These are phyloP conservation scores for Penicillium crystallinum DNA, from an alignment of 495 filamentous ascomycete species.

Conservation along the genomic window DNA sequence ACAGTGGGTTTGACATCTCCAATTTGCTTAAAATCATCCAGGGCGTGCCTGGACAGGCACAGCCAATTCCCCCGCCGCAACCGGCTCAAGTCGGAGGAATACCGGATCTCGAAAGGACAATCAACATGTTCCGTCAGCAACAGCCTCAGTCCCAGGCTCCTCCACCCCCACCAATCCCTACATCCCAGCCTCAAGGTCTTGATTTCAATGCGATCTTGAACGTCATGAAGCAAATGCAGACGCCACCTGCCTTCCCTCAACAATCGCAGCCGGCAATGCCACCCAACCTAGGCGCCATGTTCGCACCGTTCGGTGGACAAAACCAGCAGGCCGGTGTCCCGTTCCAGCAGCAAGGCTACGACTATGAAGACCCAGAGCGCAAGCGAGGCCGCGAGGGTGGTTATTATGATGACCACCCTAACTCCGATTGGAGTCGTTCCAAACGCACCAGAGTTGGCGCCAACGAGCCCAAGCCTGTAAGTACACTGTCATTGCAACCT, in stretches of 20 bases:
- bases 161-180: slow-evolving; percentile 27
- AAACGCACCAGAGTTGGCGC: slow-evolving; percentile 30
- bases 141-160: slow-evolving; percentile 31
- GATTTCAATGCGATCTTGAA: slow-evolving; percentile 36
- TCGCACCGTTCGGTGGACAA: slow-evolving; percentile 43
- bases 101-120: slow-evolving; percentile 37
- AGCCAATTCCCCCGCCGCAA: slow-evolving; percentile 27
- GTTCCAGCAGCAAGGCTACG: slow-evolving; percentile 18
- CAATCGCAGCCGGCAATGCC: slow-evolving; percentile 28
- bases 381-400: slow-evolving; percentile 38
- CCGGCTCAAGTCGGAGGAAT: slow-evolving; percentile 18
- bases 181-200: slow-evolving; percentile 20
- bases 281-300: slow-evolving; percentile 44
- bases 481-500: not conserved
- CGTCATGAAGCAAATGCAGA: slow-evolving; percentile 35
- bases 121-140: slow-evolving; percentile 43
- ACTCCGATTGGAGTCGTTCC: slow-evolving; percentile 25
- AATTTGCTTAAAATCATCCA: slow-evolving; percentile 46
- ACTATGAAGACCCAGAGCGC: slow-evolving; percentile 40
- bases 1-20: slow-evolving; percentile 39
- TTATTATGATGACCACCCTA: slow-evolving; percentile 27
- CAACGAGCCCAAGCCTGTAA: slow-evolving; percentile 35
- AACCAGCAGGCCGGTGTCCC: slow-evolving; percentile 25
- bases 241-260: slow-evolving; percentile 20
- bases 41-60: slow-evolving; percentile 29